Evolutionary conservation across 2,329 filamentous ascomycete species (phyloP), one percentile per base, ranked within the genome.

Genomic region (Mycocentrospora acerina): DNA sequence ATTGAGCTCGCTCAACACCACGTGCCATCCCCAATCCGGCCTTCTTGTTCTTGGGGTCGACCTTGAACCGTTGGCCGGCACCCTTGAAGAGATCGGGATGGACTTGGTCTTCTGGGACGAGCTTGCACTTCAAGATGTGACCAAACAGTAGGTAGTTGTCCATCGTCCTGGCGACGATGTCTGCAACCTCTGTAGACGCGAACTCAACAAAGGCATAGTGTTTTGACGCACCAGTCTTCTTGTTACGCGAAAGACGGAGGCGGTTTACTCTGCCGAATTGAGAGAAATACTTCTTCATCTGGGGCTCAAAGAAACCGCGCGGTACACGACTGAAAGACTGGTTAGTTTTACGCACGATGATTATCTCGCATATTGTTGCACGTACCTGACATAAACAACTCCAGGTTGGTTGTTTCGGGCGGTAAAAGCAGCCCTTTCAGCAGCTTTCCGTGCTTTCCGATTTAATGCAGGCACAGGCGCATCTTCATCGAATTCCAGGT

Each of bases 141-240:
- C 89, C 88, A 67, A 95, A 97, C 62, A 98, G 79, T 26, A 97
- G 81, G 70, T 98, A 98, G 71, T 90, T 94, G 76, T 96, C 82
- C 93, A 98, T 98, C 15, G 93, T 95, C 72, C 90, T 88, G 33
- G 88, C 85, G 19, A 95, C 91, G 55, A 97, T 90, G 58, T 88
- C 85, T 26, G 93, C 91, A n/a, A 90, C 87, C 40, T 89, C 84
- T 24, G 77, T 73, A 6, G 79, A 81, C 2, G 72, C 71, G 61
- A 98, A 98, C 71, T 98, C 89, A 60, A 98, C 79, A 68, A 96
- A 98, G 22, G 89, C 93, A 62, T 86, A 95, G 75, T 97, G 93
- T 75, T 93, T 95, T 66, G 86, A 90, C 42, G 82, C 82, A 39
- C 93, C 93, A 1, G 90, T 97, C 68, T 86, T 86, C 70, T 87